A percentile compares a stretch with the other conserved stretches of the same genome.
These are phyloP conservation scores for Solanum etuberosum DNA, from an alignment of 257 asterid genomes.

Conservation along the genomic window DNA sequence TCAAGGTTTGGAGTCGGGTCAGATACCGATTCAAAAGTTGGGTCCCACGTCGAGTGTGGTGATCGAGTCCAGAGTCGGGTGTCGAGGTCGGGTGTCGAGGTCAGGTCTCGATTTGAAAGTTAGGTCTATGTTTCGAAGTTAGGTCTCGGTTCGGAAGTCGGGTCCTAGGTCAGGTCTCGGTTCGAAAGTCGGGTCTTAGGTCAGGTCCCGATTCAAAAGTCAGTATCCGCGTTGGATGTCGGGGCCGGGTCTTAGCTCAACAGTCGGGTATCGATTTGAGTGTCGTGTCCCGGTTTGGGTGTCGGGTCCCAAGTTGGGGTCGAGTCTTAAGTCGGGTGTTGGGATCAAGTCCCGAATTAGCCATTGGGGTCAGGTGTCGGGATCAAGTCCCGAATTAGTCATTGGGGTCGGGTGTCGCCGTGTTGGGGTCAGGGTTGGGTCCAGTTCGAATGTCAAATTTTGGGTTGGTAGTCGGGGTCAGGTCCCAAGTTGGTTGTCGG, in stretches of 20 bases:
- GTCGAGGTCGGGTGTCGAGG: background rate
- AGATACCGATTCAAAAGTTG: too few species aligned
- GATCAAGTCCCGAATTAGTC: background rate
- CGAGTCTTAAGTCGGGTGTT: too few species aligned
- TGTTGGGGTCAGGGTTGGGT: background rate
- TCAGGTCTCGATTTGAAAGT: background rate
- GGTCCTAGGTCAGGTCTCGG: background rate
- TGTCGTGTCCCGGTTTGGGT: background rate
- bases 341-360: background rate
- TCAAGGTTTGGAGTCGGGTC: too few species aligned
- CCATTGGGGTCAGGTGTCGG: background rate
- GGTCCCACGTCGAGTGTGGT: background rate
- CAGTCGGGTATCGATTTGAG: background rate
- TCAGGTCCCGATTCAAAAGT: background rate
- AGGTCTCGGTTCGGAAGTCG: background rate
- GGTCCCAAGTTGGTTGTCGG: background rate
- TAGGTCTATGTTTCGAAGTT: background rate
- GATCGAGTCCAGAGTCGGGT: background rate
- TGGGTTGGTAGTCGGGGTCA: background rate
- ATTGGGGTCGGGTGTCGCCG: background rate
- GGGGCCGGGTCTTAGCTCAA: background rate
- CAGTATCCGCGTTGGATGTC: fast-evolving
- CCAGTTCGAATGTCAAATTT: background rate
- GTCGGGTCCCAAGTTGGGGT: background rate
- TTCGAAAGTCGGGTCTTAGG: too few species aligned